Percentiles rank a stretch among this genome's conserved stretches.
Conservation (phyloP, 768 basidiomycete species). For the Tremella fuciformis region DNA sequence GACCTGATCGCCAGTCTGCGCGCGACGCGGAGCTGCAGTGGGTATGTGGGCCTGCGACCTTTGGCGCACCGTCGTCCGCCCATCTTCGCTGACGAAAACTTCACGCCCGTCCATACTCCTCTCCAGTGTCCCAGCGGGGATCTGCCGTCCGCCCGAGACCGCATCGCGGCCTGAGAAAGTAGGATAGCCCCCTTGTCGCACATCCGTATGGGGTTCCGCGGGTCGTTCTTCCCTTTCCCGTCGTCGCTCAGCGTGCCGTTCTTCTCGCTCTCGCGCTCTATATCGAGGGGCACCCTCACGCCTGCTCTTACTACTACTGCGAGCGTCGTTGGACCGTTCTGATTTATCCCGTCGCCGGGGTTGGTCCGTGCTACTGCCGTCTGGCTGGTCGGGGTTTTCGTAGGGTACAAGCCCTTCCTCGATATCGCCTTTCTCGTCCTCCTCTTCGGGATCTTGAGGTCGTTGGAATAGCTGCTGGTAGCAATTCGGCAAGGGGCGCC, state of each 20-base stretch:
- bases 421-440: slow-evolving; percentile 13
- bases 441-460: neutral
- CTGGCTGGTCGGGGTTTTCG: neutral
- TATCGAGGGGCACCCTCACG: neutral
- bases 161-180: slow-evolving; percentile 34
- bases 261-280: slow-evolving; percentile 1
- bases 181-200: slow-evolving; percentile 40
- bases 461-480: slow-evolving; percentile 19
- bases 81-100: slow-evolving; percentile 17
- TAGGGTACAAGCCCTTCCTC: neutral
- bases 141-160: slow-evolving; percentile 18
- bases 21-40: neutral
- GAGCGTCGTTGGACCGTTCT: too few relatives aligned
- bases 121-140: slow-evolving; percentile 33
- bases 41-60: neutral
- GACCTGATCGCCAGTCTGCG: neutral
- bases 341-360: neutral
- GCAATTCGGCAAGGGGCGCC: slow-evolving; percentile 19
- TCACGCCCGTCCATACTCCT: slow-evolving; percentile 15
- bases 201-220: slow-evolving; percentile 18
- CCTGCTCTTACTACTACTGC: neutral
- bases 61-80: slow-evolving; percentile 10
- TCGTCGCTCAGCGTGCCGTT: neutral
- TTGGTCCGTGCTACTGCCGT: neutral
- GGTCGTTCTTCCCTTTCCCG: neutral